These are phyloP conservation scores for Wickerhamomyces subpelliculosus DNA, from an alignment of 805 yeast species.

Conservation along the genomic window DNA sequence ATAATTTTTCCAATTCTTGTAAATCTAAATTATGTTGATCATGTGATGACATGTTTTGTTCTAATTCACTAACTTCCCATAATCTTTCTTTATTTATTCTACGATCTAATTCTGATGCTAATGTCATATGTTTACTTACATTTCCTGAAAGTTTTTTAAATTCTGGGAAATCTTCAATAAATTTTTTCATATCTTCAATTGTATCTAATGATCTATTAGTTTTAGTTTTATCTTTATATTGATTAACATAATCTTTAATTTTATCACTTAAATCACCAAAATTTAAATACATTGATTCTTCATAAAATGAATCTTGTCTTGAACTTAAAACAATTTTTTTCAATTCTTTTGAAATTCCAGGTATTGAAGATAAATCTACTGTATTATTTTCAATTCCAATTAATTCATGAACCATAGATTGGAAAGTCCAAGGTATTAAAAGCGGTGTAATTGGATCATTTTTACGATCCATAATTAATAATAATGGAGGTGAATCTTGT, in stretches of 20 bases:
- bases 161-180: slow-evolving; percentile 91
- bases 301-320: slow-evolving; percentile 70
- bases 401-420: slow-evolving; percentile 93
- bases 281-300: slow-evolving; percentile 77
- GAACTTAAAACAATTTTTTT: slow-evolving; percentile 58
- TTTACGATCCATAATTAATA: slow-evolving; percentile 74
- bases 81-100: slow-evolving; percentile 56
- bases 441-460: slow-evolving; percentile 93
- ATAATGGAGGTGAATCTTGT: slow-evolving; percentile 62
- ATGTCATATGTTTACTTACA: slow-evolving; percentile 85
- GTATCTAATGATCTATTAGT: slow-evolving; percentile 65
- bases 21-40: slow-evolving; percentile 53
- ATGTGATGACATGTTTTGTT: slow-evolving; percentile 73
- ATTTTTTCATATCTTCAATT: slow-evolving; percentile 83
- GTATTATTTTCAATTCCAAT: slow-evolving; percentile 78
- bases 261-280: slow-evolving; percentile 93
- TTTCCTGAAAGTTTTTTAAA: slow-evolving; percentile 82
- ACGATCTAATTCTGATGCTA: slow-evolving; percentile 81
- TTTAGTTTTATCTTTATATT: slow-evolving; percentile 75
- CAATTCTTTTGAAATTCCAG: slow-evolving; percentile 52
- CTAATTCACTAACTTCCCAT: slow-evolving; percentile 85
- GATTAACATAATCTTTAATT: slow-evolving; percentile 76
- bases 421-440: slow-evolving; percentile 95
- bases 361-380: slow-evolving; percentile 54
- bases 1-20: slow-evolving; percentile 45